Evolutionary conservation across 768 basidiomycete species (phyloP), one percentile per base, ranked within the genome.

Genomic region (Kwoniella bestiolae): DNA sequence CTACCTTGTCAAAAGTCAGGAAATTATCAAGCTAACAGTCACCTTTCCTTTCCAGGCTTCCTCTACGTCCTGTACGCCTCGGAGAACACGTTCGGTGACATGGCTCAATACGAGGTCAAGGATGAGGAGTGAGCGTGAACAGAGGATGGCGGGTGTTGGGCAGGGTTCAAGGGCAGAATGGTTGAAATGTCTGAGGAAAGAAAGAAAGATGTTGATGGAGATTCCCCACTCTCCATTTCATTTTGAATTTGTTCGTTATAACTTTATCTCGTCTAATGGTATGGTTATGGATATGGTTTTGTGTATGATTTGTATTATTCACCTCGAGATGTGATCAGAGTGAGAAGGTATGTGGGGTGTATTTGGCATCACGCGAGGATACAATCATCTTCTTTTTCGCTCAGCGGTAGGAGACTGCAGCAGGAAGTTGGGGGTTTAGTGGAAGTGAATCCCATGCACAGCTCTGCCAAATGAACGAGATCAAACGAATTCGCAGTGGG

Each of bases 31-130:
- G 65, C 55, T 63, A 18, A 59, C 45, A 29, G 1, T n/a, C 55
- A 51, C 47, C 60, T 25, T 18, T 29, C 1, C 3, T 38, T 44
- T 26, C 25, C 47, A 18, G 73, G 94, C 68, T 99, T 99, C 87
- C 86, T 99, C 45, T 99, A 97, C 79, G 94, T 99, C 67, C 92
- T 91, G 79, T 98, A 97, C 85, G 96, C 94, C 41, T 94, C 94
- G 65, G 94, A 96, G 90, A 96, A 96, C 83, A 94, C 91, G 35
- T 96, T 96, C 74, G 92, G 94, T 63, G 72, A 66, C 28, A 46
- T 75, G 26, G 72, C 72, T 49, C 56, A 62, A 45, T 61, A 52
- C 31, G 64, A 53, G 21, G 62, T 63, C 26, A 50, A 47, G 23
- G 63, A 65, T 23, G 52, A 34, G 11, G 16, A 32, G 14, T 32